Conservation (phyloP, 1,284 basidiomycete species). For the Fomes fomentarius region DNA sequence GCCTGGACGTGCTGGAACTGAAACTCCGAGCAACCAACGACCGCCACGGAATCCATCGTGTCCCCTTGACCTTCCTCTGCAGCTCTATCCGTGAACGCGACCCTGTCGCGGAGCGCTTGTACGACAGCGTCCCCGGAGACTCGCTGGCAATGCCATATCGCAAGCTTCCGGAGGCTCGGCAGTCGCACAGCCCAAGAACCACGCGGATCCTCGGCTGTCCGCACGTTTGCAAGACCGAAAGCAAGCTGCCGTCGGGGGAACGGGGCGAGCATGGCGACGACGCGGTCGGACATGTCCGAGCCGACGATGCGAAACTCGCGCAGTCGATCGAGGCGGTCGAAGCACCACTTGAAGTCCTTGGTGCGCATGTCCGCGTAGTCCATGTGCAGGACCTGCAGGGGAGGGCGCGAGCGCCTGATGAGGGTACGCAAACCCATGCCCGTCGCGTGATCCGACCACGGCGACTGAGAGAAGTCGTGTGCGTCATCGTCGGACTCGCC, state of each 20-base stretch:
- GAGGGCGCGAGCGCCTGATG: conserved; percentile 58
- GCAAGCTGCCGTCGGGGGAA: conserved; percentile 24
- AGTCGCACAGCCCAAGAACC: conserved; percentile 43
- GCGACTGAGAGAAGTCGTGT: conserved; percentile 71
- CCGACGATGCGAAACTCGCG: conserved; percentile 72
- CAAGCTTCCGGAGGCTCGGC: conserved; percentile 53
- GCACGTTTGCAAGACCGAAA: conserved; percentile 10
- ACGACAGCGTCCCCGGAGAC: conserved; percentile 61
- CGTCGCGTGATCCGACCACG: conserved; percentile 73
- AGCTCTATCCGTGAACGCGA: conserved; percentile 47
- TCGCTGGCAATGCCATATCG: conserved; percentile 63
- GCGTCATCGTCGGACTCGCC: conserved; percentile 77
- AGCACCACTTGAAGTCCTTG: conserved; percentile 73
- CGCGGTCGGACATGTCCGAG: conserved; percentile 77
- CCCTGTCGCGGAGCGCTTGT: conserved; percentile 50
- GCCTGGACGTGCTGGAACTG: conserved; percentile 40
- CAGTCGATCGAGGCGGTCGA: conserved; percentile 53
- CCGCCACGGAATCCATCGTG: conserved; percentile 46
- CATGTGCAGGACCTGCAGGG: conserved; percentile 68
- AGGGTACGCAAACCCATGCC: conserved; percentile 77
- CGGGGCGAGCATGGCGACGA: conserved; percentile 59
- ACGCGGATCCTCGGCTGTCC: conserved; percentile 11
- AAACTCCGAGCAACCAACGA: conserved; percentile 53
- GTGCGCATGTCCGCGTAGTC: conserved; percentile 79
- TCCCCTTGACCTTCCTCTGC: conserved; percentile 28